Conservation (phyloP, 805 yeast genomes). For the Metschnikowia noctiluminum region DNA sequence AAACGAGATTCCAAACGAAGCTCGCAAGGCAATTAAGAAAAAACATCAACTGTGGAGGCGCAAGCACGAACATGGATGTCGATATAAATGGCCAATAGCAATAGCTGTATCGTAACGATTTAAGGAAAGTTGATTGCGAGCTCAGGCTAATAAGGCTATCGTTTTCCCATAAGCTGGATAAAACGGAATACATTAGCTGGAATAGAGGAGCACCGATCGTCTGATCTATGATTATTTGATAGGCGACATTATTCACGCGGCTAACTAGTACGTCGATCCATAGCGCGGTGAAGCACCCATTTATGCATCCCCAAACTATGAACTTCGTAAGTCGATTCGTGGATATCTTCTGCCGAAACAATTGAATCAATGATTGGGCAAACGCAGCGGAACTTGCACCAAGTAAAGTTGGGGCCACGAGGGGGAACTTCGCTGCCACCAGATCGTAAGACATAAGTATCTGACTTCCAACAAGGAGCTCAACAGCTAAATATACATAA, state of each 20-base stretch:
- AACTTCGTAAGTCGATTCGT: conserved; percentile 42
- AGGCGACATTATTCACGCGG: conserved; percentile 31
- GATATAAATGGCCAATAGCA: conserved; percentile 61
- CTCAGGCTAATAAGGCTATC: conserved; percentile 24
- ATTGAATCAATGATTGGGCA: conserved; percentile 41
- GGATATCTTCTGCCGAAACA: conserved; percentile 28
- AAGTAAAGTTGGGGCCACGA: conserved; percentile 36
- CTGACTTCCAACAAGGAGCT: conserved; percentile 23
- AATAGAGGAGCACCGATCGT: conserved; percentile 51
- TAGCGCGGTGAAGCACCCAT: conserved; percentile 50
- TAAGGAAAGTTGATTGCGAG: conserved; percentile 33
- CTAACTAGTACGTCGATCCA: conserved; percentile 52
- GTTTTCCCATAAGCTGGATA: conserved; percentile 55
- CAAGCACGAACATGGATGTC: conserved; percentile 44
- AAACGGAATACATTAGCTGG: conserved; percentile 48
- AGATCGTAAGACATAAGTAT: conserved; percentile 30
- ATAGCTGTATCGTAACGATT: conserved; percentile 50
- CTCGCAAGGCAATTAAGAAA: conserved; percentile 57
- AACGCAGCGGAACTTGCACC: conserved; percentile 41
- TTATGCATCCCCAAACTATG: conserved; percentile 56
- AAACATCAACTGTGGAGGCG: conserved; percentile 50
- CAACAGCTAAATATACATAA: conserved; percentile 23
- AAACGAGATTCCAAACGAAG: conserved; percentile 53
- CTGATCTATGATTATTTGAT: conserved; percentile 52
- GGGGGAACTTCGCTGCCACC: conserved; percentile 20